Conservation (phyloP, 2,329 filamentous ascomycete species). For the Drechslerella dactyloides region DNA sequence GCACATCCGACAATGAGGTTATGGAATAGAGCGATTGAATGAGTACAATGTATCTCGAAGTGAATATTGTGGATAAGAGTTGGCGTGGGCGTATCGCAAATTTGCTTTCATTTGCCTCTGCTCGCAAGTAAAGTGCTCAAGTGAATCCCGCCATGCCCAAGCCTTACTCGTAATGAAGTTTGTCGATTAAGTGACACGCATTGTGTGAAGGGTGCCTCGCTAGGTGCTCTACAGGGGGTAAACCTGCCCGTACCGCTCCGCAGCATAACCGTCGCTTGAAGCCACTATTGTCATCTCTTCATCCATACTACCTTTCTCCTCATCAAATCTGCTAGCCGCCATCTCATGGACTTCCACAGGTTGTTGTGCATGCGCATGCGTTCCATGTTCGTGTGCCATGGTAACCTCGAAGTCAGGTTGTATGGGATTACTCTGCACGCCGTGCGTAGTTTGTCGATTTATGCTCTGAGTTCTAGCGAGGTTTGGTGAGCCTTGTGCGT, state of each 20-base stretch:
- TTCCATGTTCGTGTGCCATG: no score
- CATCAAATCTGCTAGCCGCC: conserved; percentile 32
- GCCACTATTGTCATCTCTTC: conserved; percentile 19
- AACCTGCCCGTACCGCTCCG: conserved; percentile 21
- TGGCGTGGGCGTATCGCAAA: no score
- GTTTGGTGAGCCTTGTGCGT: conserved; percentile 9
- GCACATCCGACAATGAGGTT: no score
- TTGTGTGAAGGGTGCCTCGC: no score
- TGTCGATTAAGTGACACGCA: neutral
- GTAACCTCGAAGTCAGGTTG: conserved; percentile 26
- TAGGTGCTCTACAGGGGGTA: conserved; percentile 6
- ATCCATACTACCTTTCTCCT: conserved; percentile 15
- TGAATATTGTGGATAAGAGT: no score
- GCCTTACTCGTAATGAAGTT: no score
- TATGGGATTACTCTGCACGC: neutral
- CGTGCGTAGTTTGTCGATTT: conserved; percentile 8
- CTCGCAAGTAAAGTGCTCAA: no score
- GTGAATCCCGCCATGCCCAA: no score
- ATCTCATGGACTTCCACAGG: conserved; percentile 25
- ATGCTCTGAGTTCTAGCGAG: conserved; percentile 14
- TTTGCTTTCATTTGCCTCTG: no score
- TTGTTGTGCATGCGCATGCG: conserved; percentile 10
- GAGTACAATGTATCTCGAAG: no score
- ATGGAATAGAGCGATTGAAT: no score
- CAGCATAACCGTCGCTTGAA: conserved; percentile 4